phyloP scores from a whole-genome alignment of 306 rosid genomes.

The Fragaria ananassa region DNA sequence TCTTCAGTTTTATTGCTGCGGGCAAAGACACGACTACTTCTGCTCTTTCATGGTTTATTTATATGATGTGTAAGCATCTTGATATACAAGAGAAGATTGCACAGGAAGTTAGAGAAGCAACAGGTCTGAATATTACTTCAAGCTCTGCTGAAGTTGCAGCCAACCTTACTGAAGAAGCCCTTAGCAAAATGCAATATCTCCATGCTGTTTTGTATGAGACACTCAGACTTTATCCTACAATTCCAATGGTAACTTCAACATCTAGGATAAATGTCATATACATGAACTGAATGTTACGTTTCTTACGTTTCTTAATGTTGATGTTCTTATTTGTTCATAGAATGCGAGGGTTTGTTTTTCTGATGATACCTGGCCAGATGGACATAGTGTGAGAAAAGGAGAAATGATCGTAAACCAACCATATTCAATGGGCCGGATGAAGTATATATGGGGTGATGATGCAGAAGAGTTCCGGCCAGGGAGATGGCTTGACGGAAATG shows the following conservation, averaged over 20 bases:
- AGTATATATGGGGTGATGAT: background rate
- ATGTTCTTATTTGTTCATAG: background rate
- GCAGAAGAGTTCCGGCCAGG: background rate
- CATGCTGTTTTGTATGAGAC: background rate
- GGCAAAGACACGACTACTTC: background rate
- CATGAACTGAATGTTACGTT: background rate
- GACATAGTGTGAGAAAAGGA: background rate
- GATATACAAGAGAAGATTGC: background rate
- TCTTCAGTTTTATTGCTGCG: background rate
- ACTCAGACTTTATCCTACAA: background rate
- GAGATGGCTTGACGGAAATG: background rate
- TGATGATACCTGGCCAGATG: conserved; percentile 1
- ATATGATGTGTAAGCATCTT: background rate
- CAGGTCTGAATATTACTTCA: background rate
- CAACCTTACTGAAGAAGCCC: background rate
- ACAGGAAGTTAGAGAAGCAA: background rate
- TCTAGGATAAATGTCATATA: background rate
- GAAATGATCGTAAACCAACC: background rate
- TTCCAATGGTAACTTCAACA: background rate
- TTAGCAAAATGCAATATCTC: background rate
- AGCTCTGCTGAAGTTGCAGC: background rate
- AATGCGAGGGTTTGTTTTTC: background rate
- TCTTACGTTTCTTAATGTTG: background rate
- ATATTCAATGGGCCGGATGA: background rate
- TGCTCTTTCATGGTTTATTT: background rate